These are phyloP conservation scores for Colletotrichum tanaceti DNA, from an alignment of 2,329 filamentous ascomycete species.

Conservation along the genomic window DNA sequence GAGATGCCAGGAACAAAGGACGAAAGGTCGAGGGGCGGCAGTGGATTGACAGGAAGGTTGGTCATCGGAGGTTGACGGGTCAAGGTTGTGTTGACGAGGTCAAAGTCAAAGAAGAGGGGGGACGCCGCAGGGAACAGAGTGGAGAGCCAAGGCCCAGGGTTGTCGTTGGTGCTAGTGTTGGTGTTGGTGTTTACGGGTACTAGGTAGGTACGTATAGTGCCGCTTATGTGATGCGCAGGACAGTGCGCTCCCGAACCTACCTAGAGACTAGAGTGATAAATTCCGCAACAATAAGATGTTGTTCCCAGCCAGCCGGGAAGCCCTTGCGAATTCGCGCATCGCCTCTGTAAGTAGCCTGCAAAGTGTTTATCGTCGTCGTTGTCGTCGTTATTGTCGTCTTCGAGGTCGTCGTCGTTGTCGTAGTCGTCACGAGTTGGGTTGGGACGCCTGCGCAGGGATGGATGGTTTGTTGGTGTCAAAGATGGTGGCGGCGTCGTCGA, in stretches of 20 bases:
- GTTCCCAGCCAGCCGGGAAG: neutral
- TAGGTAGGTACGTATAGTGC: too few species aligned
- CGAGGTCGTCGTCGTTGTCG: constrained; percentile 10
- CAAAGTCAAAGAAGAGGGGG: constrained; percentile 22
- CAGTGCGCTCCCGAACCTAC: neutral
- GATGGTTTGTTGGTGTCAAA: neutral
- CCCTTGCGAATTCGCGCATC: constrained; percentile 8
- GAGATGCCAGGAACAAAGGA: constrained; percentile 33
- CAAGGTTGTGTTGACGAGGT: constrained; percentile 24
- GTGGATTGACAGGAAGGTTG: constrained; percentile 30
- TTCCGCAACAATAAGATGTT: neutral
- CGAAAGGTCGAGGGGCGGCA: constrained; percentile 18
- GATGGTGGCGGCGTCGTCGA: neutral
- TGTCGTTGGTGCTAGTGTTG: constrained; percentile 12
- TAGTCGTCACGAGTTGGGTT: constrained; percentile 14
- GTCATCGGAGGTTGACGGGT: constrained; percentile 15
- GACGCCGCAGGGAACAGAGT: constrained; percentile 18
- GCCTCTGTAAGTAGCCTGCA: constrained; percentile 4
- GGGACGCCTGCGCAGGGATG: constrained; percentile 30
- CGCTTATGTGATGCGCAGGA: constrained; percentile 5
- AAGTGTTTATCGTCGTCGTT: constrained; percentile 14
- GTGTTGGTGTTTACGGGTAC: neutral
- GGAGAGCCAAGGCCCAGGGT: constrained; percentile 16
- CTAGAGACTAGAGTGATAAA: neutral
- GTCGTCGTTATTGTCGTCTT: too few species aligned